Evolutionary conservation across 768 basidiomycete species (phyloP), one percentile per base, ranked within the genome.

Genomic region (Suillus spraguei): DNA sequence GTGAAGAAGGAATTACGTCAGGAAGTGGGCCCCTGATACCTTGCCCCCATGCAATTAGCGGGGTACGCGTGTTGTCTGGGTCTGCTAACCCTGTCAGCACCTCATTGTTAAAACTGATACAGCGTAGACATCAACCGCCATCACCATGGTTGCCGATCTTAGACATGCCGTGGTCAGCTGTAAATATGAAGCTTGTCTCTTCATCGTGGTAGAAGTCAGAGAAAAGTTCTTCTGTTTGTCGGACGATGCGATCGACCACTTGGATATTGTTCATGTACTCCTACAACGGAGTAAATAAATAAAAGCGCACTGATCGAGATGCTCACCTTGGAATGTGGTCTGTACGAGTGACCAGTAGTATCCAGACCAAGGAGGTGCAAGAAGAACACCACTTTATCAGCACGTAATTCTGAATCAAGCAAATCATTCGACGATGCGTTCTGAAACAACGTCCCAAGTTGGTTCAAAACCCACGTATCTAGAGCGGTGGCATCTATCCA

Each of bases 131-230:
- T 71, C 69, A n/a, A 90, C 91, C 87, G 42, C 94, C 94, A 65
- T 95, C 94, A 5, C 94, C 94, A 63, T 95, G 94, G 70, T 94
- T 95, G 14, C 94, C 94, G 60, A 93, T 89, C 38, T 81, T 84
- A 5, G 90, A 91, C 94, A 95, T 95, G 10, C 94, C 94, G 70
- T 95, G 94, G 72, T 95, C 94, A 0, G 94, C 91, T 3, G 91
- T 95, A 72, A 93, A 95, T 38, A 95, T 75, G 70, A 83, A 94
- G 64, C 84, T 85, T 0, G 92, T 94, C 61, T 89, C 84, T 24
- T 85, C 77, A 63, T 92, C 89, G 38, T 77, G 68, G 68, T 87
- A 95, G 71, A 90, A 94, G 5, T 85, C 78, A 0, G 75, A 71
- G 24, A 95, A 71, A 3, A 93, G 79, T 42, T 75, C 67, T 65